Evolutionary conservation across 306 rosid genomes (phyloP).

Genomic region (Quillaja saponaria): DNA sequence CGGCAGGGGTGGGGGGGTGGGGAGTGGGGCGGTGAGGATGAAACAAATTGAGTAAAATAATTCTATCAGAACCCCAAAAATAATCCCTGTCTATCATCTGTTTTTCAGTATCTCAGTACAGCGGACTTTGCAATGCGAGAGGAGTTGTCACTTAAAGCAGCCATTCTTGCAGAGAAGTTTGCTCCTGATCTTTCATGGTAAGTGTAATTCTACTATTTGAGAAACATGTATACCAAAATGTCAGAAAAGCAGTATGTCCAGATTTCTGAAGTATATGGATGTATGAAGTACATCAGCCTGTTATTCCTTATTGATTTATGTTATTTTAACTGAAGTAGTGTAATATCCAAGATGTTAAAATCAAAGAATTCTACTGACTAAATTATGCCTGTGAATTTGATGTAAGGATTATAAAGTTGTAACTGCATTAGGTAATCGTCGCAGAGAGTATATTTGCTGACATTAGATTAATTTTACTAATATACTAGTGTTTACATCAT

Average conservation of each 20-base stretch:
- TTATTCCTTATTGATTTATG: constrained; percentile 12
- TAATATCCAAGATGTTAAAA: not conserved
- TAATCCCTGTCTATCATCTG: constrained; percentile 38
- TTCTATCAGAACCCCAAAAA: constrained; percentile 12
- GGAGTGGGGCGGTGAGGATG: not conserved
- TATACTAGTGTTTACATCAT: not conserved
- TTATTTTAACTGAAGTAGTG: constrained; percentile 10
- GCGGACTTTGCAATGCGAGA: constrained; percentile 99
- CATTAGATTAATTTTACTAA: constrained; percentile 8
- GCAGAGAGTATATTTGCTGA: not conserved
- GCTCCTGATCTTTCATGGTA: constrained; percentile 99
- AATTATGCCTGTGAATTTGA: constrained; percentile 1
- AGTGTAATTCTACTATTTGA: constrained; percentile 20
- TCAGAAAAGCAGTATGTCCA: constrained; percentile 19
- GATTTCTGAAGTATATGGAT: constrained; percentile 9
- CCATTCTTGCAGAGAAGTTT: constrained; percentile 98
- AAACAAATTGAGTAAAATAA: no score
- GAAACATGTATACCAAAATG: not conserved
- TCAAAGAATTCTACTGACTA: not conserved
- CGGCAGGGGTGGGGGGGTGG: no score
- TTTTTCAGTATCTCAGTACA: constrained; percentile 89
- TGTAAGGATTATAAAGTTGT: not conserved
- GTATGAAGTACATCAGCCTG: constrained; percentile 15
- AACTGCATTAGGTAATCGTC: constrained; percentile 15
- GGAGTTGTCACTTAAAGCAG: constrained; percentile 96